A percentile compares a stretch with the other conserved stretches of the same genome.
These are phyloP conservation scores for Comarum palustre DNA, from an alignment of 306 rosid genomes.

Conservation along the genomic window DNA sequence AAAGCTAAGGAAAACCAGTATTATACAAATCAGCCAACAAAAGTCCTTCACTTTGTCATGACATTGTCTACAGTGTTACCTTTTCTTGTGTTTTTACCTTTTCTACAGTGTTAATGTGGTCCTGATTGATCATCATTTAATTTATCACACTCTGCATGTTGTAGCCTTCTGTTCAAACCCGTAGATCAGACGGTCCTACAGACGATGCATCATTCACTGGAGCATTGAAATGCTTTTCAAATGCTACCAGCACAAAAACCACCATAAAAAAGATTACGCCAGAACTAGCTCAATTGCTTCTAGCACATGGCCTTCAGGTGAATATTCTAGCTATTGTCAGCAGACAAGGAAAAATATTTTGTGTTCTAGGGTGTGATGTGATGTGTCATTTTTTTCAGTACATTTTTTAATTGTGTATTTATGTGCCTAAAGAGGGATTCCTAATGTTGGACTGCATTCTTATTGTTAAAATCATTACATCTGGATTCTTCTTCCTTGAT, in stretches of 20 bases:
- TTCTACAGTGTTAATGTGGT: not conserved
- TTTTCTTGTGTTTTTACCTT: not conserved
- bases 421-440: not conserved
- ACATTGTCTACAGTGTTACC: not conserved
- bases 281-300: constrained; percentile 59
- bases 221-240: constrained; percentile 69
- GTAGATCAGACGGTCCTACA: constrained; percentile 44
- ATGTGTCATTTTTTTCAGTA: not conserved
- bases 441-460: not conserved
- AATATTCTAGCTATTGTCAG: constrained; percentile 19
- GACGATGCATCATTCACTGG: constrained; percentile 59
- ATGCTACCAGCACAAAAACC: constrained; percentile 49
- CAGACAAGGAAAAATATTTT: not conserved
- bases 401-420: not conserved
- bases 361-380: not conserved
- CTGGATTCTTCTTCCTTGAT: not conserved
- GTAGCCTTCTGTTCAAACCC: constrained; percentile 81
- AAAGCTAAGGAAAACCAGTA: not conserved
- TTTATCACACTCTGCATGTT: constrained; percentile 13
- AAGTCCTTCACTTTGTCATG: not conserved
- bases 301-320: constrained; percentile 93
- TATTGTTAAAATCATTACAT: not conserved
- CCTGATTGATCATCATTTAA: constrained; percentile 19
- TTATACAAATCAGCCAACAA: not conserved
- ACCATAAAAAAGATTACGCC: constrained; percentile 59